These are phyloP conservation scores for Volvariella volvacea DNA, from an alignment of 1,284 basidiomycete genomes.

Conservation along the genomic window DNA sequence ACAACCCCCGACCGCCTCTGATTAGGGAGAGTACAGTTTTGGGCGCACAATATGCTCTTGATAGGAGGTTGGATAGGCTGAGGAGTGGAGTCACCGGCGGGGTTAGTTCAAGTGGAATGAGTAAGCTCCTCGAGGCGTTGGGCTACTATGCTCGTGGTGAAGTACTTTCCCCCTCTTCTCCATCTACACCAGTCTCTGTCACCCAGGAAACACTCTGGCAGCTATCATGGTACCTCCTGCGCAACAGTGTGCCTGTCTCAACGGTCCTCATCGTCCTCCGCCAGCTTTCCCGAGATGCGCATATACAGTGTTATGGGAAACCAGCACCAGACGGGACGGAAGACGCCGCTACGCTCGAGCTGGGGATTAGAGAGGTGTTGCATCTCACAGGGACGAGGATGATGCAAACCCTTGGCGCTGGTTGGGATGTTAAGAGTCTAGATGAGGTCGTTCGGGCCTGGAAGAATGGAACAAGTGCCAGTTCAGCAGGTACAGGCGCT, in stretches of 20 bases:
- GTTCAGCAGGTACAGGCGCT: background rate
- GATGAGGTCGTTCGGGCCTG: constrained; percentile 57
- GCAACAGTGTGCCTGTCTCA: constrained; percentile 62
- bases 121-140: constrained; percentile 38
- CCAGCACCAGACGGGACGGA: constrained; percentile 46
- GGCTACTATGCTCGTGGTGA: constrained; percentile 48
- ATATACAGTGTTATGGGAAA: constrained; percentile 40
- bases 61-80: constrained; percentile 43
- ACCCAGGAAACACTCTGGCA: constrained; percentile 18
- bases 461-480: constrained; percentile 21
- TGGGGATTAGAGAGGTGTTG: constrained; percentile 62
- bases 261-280: constrained; percentile 53
- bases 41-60: constrained; percentile 54
- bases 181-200: no score
- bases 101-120: no score
- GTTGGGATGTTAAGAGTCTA: constrained; percentile 59
- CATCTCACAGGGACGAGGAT: constrained; percentile 62
- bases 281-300: constrained; percentile 53
- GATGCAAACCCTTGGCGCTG: constrained; percentile 56
- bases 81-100: constrained; percentile 17
- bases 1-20: constrained; percentile 56
- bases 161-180: constrained; percentile 20
- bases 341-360: constrained; percentile 39
- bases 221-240: constrained; percentile 55
- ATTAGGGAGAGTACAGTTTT: constrained; percentile 64